Base-by-base conservation (phyloP, 2,329 filamentous ascomycete species). In the Botrytis sinoallii region DNA sequence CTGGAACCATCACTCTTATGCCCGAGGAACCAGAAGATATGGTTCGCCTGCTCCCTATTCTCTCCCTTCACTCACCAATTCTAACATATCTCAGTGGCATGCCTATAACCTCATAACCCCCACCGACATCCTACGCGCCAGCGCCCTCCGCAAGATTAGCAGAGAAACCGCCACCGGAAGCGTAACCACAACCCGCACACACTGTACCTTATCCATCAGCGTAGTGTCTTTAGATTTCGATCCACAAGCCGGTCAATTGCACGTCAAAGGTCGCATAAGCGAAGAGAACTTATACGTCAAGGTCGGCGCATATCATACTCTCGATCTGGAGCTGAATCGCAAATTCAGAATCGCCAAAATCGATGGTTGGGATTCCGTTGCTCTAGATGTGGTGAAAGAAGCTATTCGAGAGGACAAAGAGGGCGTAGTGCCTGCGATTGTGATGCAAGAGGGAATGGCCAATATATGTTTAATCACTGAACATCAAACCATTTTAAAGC, bases 281-380 rank as follows among this genome's bases (percentile, higher is more conserved):
- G 87, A 87, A 35, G 90, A 93, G 81, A 93, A 91, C 77, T 87
- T 89, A 75, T 86, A 88, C 79, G 91, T 92, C 48, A 90, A 89
- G 79, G 83, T 92, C 29, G 91, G 91, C 25, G 86, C 88, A 76
- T 89, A 88, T 78, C 91, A 93, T 80, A 93, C 91, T 0, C 85
- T 93, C 2, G 95, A 98, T 77, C 87, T 99, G 64, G 95, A 98
- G 81, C 86, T 97, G 74, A 90, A 96, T 79, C 88, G 95, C 60
- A 91, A 94, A 69, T 98, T 98, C 79, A 95, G 93, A 10, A 82
- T 99, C 12, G 92, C 94, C 84, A 98, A 98, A 84, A 88, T 88
- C 57, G 85, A 89, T 14, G 91, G 94, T 60, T 99, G 96, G 96
- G 96, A 99, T 82, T 95, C 92, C 77, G 90, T 99, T 18, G 93